Percentiles rank a stretch among this genome's conserved stretches.
Evolutionary conservation across 805 yeast species (phyloP).

Genomic region (Kockiozyma suomiensis): DNA sequence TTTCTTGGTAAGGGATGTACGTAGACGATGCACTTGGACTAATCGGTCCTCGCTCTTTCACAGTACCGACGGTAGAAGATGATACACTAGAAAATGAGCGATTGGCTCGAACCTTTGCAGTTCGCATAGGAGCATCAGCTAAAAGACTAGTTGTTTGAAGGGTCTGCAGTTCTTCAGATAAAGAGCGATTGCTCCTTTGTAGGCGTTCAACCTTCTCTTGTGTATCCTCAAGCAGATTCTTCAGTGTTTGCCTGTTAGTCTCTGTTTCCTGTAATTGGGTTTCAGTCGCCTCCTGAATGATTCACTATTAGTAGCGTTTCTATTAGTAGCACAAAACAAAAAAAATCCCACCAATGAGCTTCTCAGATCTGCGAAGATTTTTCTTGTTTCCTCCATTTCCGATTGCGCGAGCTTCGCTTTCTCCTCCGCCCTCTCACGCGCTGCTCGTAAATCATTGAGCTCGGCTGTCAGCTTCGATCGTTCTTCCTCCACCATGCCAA

Average conservation of each 20-base stretch:
- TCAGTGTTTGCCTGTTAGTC: constrained; percentile 40
- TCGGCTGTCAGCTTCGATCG: constrained; percentile 30
- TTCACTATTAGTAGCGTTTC: neutral
- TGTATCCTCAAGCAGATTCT: constrained; percentile 43
- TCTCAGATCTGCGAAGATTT: constrained; percentile 34
- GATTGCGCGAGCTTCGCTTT: constrained; percentile 35
- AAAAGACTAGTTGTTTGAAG: constrained; percentile 37
- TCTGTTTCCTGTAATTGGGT: constrained; percentile 39
- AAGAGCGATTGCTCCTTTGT: constrained; percentile 42
- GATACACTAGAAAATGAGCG: constrained; percentile 22
- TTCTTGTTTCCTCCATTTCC: constrained; percentile 39
- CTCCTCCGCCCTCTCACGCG: constrained; percentile 37
- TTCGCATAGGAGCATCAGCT: constrained; percentile 18
- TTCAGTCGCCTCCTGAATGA: constrained; percentile 35
- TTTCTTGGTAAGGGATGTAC: constrained; percentile 28
- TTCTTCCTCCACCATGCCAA: constrained; percentile 32
- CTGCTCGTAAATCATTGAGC: constrained; percentile 34
- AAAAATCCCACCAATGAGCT: constrained; percentile 28
- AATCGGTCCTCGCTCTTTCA: constrained; percentile 7
- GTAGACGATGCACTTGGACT: constrained; percentile 11
- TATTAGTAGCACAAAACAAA: neutral
- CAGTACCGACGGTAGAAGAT: neutral
- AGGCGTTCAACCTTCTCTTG: constrained; percentile 44
- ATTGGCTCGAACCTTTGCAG: neutral
- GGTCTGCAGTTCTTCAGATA: constrained; percentile 41